phyloP scores from a whole-genome alignment of 192 early-diverging fungal species.

The Backusella luteola region DNA sequence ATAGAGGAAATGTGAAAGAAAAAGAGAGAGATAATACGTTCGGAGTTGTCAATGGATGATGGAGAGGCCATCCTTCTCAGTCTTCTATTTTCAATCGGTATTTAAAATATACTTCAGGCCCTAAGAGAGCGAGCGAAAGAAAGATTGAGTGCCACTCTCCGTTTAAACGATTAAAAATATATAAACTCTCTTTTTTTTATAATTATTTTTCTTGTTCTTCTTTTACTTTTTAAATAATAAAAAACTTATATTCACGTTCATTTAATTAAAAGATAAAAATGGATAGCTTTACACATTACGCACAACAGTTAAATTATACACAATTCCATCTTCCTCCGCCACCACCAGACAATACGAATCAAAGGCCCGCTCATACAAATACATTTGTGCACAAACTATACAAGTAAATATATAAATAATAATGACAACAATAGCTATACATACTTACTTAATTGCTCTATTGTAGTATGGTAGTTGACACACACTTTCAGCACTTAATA shows the following conservation, averaged over 20 bases:
- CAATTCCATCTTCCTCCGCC: neutral
- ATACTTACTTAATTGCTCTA: neutral
- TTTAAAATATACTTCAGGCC: neutral
- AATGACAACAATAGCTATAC: neutral
- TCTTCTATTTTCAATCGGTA: neutral
- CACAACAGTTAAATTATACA: neutral
- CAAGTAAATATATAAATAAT: constrained; percentile 26
- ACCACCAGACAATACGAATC: neutral
- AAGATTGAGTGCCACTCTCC: neutral
- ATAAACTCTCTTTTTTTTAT: neutral
- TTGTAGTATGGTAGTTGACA: constrained; percentile 78
- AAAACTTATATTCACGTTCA: neutral
- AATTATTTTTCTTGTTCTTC: neutral
- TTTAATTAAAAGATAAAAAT: neutral
- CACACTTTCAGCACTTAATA: constrained; percentile 82
- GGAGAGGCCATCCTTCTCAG: neutral
- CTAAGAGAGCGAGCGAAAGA: neutral
- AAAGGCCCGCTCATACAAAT: constrained; percentile 16
- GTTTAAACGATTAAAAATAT: constrained; percentile 1
- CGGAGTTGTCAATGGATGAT: neutral
- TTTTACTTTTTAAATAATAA: neutral
- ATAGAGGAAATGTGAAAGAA: neutral
- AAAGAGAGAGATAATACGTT: neutral
- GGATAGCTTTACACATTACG: neutral
- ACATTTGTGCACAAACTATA: constrained; percentile 36